Conservation (phyloP, 2,329 filamentous ascomycete species). For the Colletotrichum euphorbiae region DNA sequence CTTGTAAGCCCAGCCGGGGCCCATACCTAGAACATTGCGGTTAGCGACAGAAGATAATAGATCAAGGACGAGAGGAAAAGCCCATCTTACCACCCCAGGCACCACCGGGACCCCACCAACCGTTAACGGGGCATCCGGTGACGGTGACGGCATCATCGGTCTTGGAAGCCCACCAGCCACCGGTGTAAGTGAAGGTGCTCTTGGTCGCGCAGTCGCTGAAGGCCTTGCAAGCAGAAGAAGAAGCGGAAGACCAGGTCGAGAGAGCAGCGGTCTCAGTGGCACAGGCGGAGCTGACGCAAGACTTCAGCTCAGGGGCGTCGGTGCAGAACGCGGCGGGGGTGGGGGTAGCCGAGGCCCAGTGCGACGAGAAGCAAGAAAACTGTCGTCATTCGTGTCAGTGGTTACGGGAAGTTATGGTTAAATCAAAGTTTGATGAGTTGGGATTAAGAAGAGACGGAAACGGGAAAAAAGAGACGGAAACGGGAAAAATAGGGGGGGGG, state of each 20-base stretch:
- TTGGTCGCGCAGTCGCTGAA: conserved; percentile 41
- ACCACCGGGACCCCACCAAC: conserved; percentile 43
- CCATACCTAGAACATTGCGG: neutral
- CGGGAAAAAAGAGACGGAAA: neutral
- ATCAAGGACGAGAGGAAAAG: too few relatives aligned
- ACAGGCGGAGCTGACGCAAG: conserved; percentile 43
- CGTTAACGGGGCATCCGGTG: conserved; percentile 44
- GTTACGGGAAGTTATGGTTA: neutral
- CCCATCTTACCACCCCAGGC: conserved; percentile 27
- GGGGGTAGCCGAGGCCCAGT: conserved; percentile 43
- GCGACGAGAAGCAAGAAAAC: conserved; percentile 44
- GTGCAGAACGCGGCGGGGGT: conserved; percentile 43
- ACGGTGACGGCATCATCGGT: conserved; percentile 43
- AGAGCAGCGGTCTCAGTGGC: conserved; percentile 39
- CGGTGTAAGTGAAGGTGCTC: conserved; percentile 45
- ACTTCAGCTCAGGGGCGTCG: conserved; percentile 33
- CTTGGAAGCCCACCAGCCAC: conserved; percentile 37
- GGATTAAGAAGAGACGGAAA: neutral
- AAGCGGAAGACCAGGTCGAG: conserved; percentile 41
- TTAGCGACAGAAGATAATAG: too few relatives aligned
- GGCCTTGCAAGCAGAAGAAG: conserved; percentile 42
- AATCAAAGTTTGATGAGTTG: neutral
- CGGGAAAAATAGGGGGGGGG: neutral
- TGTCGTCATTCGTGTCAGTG: conserved; percentile 16
- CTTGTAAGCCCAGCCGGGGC: conserved; percentile 42